These are phyloP conservation scores for Spongispora temasekensis DNA, from an alignment of 1,284 basidiomycete genomes.

Conservation along the genomic window DNA sequence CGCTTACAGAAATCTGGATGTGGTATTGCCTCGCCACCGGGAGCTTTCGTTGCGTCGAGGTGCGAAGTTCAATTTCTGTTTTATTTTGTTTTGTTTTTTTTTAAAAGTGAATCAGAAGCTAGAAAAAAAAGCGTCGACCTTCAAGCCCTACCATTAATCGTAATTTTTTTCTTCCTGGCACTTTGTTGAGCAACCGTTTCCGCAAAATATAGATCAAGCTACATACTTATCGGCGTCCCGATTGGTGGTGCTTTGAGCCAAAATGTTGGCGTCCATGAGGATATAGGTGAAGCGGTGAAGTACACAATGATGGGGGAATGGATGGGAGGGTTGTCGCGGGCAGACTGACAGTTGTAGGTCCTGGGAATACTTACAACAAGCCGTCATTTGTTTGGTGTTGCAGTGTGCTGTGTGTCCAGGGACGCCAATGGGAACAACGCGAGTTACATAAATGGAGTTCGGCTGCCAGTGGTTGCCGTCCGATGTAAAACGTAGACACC, in stretches of 20 bases:
- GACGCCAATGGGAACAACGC: constrained; percentile 12
- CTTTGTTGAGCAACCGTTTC: constrained; percentile 4
- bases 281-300: not conserved
- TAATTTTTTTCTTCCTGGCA: constrained; percentile 13
- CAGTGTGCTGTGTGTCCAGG: constrained; percentile 16
- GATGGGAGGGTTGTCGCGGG: too few species aligned
- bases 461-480: too few species aligned
- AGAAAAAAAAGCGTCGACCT: not conserved
- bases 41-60: constrained; percentile 3
- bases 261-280: constrained; percentile 2
- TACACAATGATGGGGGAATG: not conserved
- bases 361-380: constrained; percentile 9
- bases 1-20: constrained; percentile 12
- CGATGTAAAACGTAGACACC: too few species aligned
- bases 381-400: constrained; percentile 17
- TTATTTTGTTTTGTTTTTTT: too few species aligned
- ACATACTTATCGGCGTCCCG: constrained; percentile 14
- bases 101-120: not conserved
- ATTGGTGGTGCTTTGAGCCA: not conserved
- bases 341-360: constrained; percentile 6
- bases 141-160: constrained; percentile 12
- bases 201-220: not conserved
- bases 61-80: constrained; percentile 19
- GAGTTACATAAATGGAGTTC: too few species aligned
- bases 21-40: constrained; percentile 13